Conservation (phyloP, 2,329 filamentous ascomycete species). For the Aureobasidium musti region DNA sequence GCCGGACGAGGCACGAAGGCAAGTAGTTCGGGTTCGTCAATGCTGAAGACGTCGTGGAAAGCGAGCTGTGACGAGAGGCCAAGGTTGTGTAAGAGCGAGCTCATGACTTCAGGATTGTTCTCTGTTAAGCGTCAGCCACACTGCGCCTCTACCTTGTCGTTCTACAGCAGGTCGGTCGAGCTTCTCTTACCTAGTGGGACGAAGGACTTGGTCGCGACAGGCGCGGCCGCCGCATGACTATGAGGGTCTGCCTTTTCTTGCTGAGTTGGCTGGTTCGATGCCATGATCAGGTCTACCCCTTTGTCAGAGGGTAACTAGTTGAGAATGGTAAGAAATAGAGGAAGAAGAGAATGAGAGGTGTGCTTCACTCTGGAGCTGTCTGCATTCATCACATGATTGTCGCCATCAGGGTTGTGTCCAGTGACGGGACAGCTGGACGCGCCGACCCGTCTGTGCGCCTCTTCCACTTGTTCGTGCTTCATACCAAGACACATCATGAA, state of each 20-base stretch:
- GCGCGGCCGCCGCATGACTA: conserved; percentile 2
- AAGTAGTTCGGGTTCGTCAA: conserved; percentile 81
- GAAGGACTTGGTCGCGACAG: conserved; percentile 28
- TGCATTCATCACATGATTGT: conserved; percentile 13
- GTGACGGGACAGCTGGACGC: background rate
- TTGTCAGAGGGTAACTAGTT: background rate
- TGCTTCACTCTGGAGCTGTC: background rate
- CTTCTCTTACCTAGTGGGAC: conserved; percentile 30
- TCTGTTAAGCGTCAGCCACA: conserved; percentile 45
- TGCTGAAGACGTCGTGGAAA: conserved; percentile 89
- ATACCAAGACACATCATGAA: too few species aligned
- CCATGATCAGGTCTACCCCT: background rate
- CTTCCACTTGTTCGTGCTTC: background rate
- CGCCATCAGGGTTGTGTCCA: conserved; percentile 7
- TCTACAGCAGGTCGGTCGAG: background rate
- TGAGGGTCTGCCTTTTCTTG: conserved; percentile 27
- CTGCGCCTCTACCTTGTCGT: too few species aligned
- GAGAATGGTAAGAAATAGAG: background rate
- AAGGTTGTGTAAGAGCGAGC: conserved; percentile 74
- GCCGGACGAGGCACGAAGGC: conserved; percentile 86
- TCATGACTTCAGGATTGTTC: conserved; percentile 88
- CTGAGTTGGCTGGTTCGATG: conserved; percentile 26
- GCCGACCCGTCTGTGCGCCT: background rate
- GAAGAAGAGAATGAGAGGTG: background rate
- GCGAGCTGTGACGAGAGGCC: conserved; percentile 75